These are phyloP conservation scores for Globisporangium acanthophoron DNA, from an alignment of 352 stramenopile genomes.

Conservation along the genomic window DNA sequence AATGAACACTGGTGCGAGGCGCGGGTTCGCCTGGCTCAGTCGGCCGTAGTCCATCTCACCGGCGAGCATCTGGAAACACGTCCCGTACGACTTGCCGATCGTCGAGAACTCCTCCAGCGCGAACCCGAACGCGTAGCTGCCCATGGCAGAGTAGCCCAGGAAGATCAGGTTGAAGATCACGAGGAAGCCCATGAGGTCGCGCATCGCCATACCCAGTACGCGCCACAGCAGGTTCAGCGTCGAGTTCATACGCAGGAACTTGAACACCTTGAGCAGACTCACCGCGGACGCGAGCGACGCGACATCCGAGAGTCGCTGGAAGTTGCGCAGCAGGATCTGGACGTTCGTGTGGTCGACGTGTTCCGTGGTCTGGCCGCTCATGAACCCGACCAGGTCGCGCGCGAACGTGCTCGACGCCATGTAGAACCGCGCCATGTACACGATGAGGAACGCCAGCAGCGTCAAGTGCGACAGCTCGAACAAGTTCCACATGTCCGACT, in stretches of 20 bases:
- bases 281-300: slow-evolving; percentile 69
- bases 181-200: slow-evolving; percentile 84
- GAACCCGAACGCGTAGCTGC: slow-evolving; percentile 80
- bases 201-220: slow-evolving; percentile 76
- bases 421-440: slow-evolving; percentile 66
- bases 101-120: slow-evolving; percentile 80
- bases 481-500: slow-evolving; percentile 85
- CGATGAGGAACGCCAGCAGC: slow-evolving; percentile 54
- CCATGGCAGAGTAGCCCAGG: slow-evolving; percentile 80
- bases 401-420: slow-evolving; percentile 48
- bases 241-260: slow-evolving; percentile 88
- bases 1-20: slow-evolving; percentile 76
- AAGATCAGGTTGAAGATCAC: slow-evolving; percentile 89
- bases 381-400: slow-evolving; percentile 32
- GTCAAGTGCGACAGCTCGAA: slow-evolving; percentile 80
- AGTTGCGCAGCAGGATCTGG: slow-evolving; percentile 56
- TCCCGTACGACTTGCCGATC: slow-evolving; percentile 74
- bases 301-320: slow-evolving; percentile 72
- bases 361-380: slow-evolving; percentile 27
- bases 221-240: slow-evolving; percentile 84
- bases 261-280: slow-evolving; percentile 85
- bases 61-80: slow-evolving; percentile 86
- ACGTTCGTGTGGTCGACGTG: slow-evolving; percentile 59
- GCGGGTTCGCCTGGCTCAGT: slow-evolving; percentile 73
- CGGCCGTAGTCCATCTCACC: slow-evolving; percentile 79